phyloP scores from a whole-genome alignment of 257 asterid genomes.

The Solanum etuberosum region DNA sequence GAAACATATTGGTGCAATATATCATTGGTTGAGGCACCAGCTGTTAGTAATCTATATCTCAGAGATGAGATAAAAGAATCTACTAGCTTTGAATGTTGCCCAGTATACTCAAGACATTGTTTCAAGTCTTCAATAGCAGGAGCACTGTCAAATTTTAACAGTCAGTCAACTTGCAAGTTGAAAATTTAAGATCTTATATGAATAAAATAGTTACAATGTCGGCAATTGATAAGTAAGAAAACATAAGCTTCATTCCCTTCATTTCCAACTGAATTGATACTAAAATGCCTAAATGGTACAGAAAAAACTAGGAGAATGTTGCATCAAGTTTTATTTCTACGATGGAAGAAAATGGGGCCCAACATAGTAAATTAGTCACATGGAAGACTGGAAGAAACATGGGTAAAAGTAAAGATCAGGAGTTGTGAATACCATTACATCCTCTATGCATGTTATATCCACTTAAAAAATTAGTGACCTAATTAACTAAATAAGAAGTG shows the following conservation, averaged over 20 bases:
- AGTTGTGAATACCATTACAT: not conserved
- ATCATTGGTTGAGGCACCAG: conserved; percentile 98
- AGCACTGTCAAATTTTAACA: conserved; percentile 44
- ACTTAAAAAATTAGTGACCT: not conserved
- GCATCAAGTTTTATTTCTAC: not conserved
- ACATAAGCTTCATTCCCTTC: not conserved
- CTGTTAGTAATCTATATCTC: conserved; percentile 81
- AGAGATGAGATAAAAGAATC: conserved; percentile 88
- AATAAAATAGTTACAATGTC: not conserved
- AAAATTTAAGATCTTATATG: not conserved
- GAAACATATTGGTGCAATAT: conserved; percentile 89
- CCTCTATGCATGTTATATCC: not conserved
- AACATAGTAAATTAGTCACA: not conserved
- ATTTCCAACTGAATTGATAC: not conserved
- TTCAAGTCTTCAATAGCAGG: conserved; percentile 94
- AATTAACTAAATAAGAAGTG: not conserved
- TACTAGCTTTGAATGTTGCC: conserved; percentile 94
- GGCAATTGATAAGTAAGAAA: not conserved
- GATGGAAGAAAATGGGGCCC: not conserved
- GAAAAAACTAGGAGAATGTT: not conserved
- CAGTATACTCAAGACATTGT: conserved; percentile 85
- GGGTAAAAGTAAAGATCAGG: not conserved
- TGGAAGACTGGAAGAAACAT: not conserved
- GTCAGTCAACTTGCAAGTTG: not conserved
- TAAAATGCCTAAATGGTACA: not conserved